Evolutionary conservation across 129 eudicot genomes (phyloP).

Genomic region (Flaveria bidentis): DNA sequence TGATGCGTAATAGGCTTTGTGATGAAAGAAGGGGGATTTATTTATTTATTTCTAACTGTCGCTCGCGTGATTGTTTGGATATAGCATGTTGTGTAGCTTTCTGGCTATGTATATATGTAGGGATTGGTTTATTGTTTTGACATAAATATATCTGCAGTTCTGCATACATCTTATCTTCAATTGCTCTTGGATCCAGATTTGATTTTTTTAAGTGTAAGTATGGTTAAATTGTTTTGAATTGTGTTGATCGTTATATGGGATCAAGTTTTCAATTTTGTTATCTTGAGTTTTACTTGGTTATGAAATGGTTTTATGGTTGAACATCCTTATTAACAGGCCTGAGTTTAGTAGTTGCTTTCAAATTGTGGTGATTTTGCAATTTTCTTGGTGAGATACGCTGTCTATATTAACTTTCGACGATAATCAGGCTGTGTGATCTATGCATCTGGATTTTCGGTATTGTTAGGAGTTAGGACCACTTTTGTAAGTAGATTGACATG

Average conservation of each 20-base stretch:
- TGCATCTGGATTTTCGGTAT: slow-evolving; percentile 8
- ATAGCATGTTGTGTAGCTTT: slow-evolving; percentile 50
- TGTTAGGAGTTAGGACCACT: not conserved
- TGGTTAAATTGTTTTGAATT: not conserved
- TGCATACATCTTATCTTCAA: slow-evolving; percentile 40
- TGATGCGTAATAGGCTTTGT: slow-evolving; percentile 25
- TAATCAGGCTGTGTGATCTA: slow-evolving; percentile 1
- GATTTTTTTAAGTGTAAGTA: slow-evolving; percentile 11
- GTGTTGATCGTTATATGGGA: not conserved
- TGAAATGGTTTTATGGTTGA: no score
- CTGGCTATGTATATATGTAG: slow-evolving; percentile 17
- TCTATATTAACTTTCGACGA: not conserved
- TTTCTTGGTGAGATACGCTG: not conserved
- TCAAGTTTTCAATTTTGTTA: not conserved
- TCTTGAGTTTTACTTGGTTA: slow-evolving; percentile 9
- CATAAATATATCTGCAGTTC: not conserved
- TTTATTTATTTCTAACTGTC: slow-evolving; percentile 51
- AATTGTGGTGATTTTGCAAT: slow-evolving; percentile 1
- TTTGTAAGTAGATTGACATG: slow-evolving; percentile 7
- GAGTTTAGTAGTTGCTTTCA: not conserved
- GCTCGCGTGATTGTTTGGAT: slow-evolving; percentile 54
- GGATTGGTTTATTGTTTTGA: slow-evolving; percentile 22
- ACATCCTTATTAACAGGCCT: not conserved
- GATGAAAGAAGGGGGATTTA: slow-evolving; percentile 15
- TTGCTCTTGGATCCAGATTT: slow-evolving; percentile 54